Conservation (phyloP, 1,284 basidiomycete species). For the Ustilago tritici region DNA sequence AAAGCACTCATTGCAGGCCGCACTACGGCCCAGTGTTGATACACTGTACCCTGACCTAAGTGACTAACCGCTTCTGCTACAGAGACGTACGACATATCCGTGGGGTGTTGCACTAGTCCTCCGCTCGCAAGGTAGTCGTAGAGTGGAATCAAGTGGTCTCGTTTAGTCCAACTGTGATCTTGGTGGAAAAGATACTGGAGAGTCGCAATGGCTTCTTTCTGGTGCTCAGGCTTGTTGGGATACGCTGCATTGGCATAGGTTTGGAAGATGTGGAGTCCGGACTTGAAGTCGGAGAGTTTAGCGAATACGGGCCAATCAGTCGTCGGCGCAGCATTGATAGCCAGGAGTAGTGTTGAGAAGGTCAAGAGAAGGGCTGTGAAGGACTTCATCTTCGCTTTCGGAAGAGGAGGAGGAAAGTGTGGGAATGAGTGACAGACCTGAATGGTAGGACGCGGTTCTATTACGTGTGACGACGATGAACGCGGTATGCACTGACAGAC, state of each 20-base stretch:
- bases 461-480: too few relatives aligned
- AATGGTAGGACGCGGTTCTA: too few relatives aligned
- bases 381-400: too few relatives aligned
- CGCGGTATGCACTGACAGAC: too few relatives aligned
- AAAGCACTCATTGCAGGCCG: neutral
- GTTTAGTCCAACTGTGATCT: neutral
- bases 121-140: slow-evolving; percentile 18
- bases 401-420: too few relatives aligned
- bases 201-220: slow-evolving; percentile 9
- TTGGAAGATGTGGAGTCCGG: slow-evolving; percentile 12
- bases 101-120: neutral
- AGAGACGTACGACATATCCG: too few relatives aligned
- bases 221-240: neutral
- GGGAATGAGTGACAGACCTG: too few relatives aligned
- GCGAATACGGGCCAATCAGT: too few relatives aligned
- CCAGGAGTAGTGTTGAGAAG: too few relatives aligned
- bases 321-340: too few relatives aligned
- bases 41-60: neutral
- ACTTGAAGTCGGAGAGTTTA: neutral
- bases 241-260: neutral
- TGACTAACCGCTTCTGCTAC: neutral
- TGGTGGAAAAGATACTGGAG: slow-evolving; percentile 16
- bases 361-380: too few relatives aligned
- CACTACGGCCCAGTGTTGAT: neutral
- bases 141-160: neutral